Evolutionary conservation across 768 basidiomycete species (phyloP).

Genomic region (Crucibulum laeve): DNA sequence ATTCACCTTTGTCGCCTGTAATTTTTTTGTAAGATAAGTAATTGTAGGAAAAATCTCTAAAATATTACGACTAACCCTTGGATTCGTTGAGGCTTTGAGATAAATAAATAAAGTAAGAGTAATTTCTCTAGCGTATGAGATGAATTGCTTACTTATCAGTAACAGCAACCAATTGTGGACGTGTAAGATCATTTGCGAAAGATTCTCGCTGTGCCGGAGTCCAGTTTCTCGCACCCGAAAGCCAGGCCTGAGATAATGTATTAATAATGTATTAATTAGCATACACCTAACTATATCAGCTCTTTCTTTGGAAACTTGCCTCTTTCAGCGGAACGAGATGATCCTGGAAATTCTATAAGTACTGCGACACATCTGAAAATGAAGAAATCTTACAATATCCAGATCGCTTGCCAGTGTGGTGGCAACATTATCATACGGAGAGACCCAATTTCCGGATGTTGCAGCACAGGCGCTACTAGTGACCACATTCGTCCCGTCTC

Average conservation of each 20-base stretch:
- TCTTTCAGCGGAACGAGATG: conserved; percentile 50
- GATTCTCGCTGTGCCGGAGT: conserved; percentile 43
- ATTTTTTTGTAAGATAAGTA: neutral
- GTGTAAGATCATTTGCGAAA: conserved; percentile 49
- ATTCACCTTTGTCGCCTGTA: conserved; percentile 37
- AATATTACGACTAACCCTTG: conserved; percentile 30
- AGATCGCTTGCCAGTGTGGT: conserved; percentile 39
- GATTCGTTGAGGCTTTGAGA: conserved; percentile 36
- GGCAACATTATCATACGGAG: conserved; percentile 42
- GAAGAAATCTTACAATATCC: conserved; percentile 36
- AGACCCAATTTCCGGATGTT: conserved; percentile 43
- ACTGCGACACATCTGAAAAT: neutral
- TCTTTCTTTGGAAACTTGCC: conserved; percentile 14
- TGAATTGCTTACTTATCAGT: conserved; percentile 26
- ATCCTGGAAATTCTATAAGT: conserved; percentile 25
- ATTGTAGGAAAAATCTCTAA: conserved; percentile 1
- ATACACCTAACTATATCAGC: neutral
- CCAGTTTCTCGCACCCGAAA: conserved; percentile 50
- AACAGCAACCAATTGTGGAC: conserved; percentile 48
- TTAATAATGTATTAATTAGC: neutral
- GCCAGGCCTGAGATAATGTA: conserved; percentile 34
- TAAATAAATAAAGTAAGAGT: neutral
- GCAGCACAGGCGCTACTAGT: conserved; percentile 31
- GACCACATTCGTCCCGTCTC: conserved; percentile 39
- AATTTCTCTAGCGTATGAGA: neutral